Base-by-base conservation (phyloP, 148 eudicot genomes). In the Persicaria tinctoria region DNA sequence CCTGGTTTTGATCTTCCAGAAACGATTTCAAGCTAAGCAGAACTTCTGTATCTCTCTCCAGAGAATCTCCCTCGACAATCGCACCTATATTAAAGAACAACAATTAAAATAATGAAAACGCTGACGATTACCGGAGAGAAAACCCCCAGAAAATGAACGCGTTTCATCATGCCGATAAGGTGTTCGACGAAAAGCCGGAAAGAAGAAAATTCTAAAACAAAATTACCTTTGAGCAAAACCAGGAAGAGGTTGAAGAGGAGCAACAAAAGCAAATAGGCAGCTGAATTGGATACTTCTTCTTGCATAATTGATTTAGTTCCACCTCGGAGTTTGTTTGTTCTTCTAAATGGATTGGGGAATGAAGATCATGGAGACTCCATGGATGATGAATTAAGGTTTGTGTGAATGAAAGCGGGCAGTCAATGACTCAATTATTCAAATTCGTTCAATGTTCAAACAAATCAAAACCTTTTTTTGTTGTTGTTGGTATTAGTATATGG, bases 1-100 rank as follows among this genome's bases (percentile, higher is more conserved):
- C 80, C 48, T 56, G 85, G 68, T 93, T 93, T 9, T 81, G 73
- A 1, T 48, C 70, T 74, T 84, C 82, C 1, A 93, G 89, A 54
- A 75, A 85, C 63, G 78, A 57, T 75, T 84, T 91, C 78, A 93
- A 80, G 49, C 53, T 72, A 27, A 89, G 72, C 44, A 93, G 59
- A 0, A 82, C 85, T 57, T 88, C 54, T 81, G 74, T 89, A 78
- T 93, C 98, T 23, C 77, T 81, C 23, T 81, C 85, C 41, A 85
- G 49, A 45, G 83, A 79, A 79, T 91, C 87, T 74, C 85, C 98
- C 80, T 75, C 70, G 79, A 76, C 87, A 57, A 80, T 46, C 48
- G 78, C 77, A 62, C 97, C 98, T 93, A 79, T 55, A 68, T 32
- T 13, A 48, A 44, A 12, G 7, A 45, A 46, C 13, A 68, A 68